Evolutionary conservation across 768 basidiomycete genomes (phyloP), one percentile per base, ranked within the genome.

Genomic region (Lentinula raphanica): DNA sequence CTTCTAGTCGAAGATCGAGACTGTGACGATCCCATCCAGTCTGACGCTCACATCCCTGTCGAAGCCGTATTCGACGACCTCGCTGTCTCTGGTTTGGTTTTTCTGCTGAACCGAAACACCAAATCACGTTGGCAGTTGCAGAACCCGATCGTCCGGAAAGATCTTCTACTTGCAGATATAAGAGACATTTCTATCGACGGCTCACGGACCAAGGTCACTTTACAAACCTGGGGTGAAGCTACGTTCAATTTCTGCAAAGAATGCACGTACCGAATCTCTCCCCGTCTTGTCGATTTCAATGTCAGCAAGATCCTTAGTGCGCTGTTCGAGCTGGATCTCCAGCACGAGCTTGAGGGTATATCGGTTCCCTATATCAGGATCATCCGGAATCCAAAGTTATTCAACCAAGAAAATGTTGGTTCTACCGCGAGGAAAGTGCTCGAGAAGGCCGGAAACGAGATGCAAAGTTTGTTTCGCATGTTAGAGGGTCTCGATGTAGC

Each of bases 281-380:
- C 76, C 3, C 78, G 80, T 25, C 66, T 80, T n/a, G 74, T 81
- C 15, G 80, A 82, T 60, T 81, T 81, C 63, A 82, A 80, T 54
- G 74, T 76, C n/a, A 73, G 72, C 8, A 80, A 80, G 61, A 59
- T 75, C 48, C 65, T 81, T 27, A 71, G 76, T 4, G 73, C 75
- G 13, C 67, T 82, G 7, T 72, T 82, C 28, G 78, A 79, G 63
- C 64, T 74, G 31, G 80, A 82, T 59, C 64, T 80, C 19, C 68
- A 64, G n/a, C 73, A 72, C 17, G 29, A 59, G 40, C 46, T 53
- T 13, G 63, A 68, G 19, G 49, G 46, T 23, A 54, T 45, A 40
- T 35, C 25, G 5, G 46, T 57, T 21, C 78, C 79, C 0, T 78
- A 79, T 60, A 54, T 79, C 38, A 76, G 79, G 58, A 68, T 81